Conservation (phyloP, 2,329 filamentous ascomycete species). For the Cercospora beticola region DNA sequence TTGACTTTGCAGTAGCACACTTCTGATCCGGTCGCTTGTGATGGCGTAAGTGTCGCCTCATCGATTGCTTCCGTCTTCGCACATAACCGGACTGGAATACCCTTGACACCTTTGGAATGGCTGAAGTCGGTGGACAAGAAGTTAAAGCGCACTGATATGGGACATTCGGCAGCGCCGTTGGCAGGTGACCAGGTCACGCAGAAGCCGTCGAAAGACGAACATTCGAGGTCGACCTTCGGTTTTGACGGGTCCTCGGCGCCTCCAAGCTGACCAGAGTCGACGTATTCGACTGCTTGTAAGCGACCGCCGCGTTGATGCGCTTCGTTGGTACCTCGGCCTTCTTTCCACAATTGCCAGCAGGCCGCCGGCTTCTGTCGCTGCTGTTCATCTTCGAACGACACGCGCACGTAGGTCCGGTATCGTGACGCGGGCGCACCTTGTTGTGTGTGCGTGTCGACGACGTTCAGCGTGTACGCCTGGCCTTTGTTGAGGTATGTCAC, state of each 20-base stretch:
- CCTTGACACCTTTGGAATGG: slow-evolving; percentile 97
- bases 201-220: slow-evolving; percentile 87
- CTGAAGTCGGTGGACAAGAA: slow-evolving; percentile 98
- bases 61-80: slow-evolving; percentile 77
- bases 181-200: slow-evolving; percentile 75
- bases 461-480: slow-evolving; percentile 83
- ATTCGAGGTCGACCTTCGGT: slow-evolving; percentile 51
- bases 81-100: slow-evolving; percentile 89
- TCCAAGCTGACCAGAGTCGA: slow-evolving; percentile 63
- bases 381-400: slow-evolving; percentile 95
- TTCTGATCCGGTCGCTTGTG: slow-evolving; percentile 53
- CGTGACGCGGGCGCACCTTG: slow-evolving; percentile 60
- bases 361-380: slow-evolving; percentile 78
- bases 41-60: slow-evolving; percentile 25
- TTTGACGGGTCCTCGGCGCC: slow-evolving; percentile 51
- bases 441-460: slow-evolving; percentile 72
- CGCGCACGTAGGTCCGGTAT: slow-evolving; percentile 88
- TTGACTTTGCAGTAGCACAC: slow-evolving; percentile 97
- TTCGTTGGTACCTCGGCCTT: slow-evolving; percentile 92
- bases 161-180: slow-evolving; percentile 74
- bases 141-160: slow-evolving; percentile 91
- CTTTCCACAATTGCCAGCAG: slow-evolving; percentile 94
- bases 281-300: slow-evolving; percentile 91
- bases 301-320: slow-evolving; percentile 91
- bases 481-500: slow-evolving; percentile 99